Evolutionary conservation across 495 filamentous ascomycete species (phyloP).

Genomic region (Penicillium dipodomyicola): DNA sequence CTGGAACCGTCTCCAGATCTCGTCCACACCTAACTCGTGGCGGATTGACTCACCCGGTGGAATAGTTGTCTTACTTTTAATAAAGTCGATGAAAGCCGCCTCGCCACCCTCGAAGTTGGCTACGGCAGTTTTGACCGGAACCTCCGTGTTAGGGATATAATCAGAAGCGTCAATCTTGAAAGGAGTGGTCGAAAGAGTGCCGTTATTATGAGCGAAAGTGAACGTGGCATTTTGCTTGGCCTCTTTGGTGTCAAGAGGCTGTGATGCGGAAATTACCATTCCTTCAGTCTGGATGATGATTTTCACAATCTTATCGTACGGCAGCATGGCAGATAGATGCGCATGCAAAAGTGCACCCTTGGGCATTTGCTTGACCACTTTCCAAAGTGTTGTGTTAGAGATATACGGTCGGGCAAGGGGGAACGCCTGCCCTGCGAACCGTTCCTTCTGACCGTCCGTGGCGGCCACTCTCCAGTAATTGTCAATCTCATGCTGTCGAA

Average conservation of each 20-base stretch:
- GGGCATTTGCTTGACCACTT: constrained; percentile 16
- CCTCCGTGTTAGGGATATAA: too few species aligned
- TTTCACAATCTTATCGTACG: constrained; percentile 8
- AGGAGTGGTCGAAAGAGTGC: neutral
- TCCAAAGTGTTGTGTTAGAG: constrained; percentile 17
- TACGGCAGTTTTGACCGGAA: neutral
- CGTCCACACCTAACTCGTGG: neutral
- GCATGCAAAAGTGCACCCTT: constrained; percentile 26
- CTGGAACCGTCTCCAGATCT: neutral
- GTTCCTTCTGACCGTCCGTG: constrained; percentile 11
- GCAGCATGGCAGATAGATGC: constrained; percentile 23
- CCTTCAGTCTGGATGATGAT: constrained; percentile 16
- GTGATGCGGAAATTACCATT: constrained; percentile 20
- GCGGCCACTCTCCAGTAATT: constrained; percentile 19
- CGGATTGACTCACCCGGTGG: neutral
- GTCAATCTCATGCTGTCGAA: constrained; percentile 23
- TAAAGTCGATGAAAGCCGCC: neutral
- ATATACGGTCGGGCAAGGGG: constrained; percentile 17
- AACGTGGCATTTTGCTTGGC: constrained; percentile 15
- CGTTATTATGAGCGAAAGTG: constrained; percentile 2
- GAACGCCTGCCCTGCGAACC: constrained; percentile 22
- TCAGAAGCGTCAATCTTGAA: too few species aligned
- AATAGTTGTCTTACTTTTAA: neutral
- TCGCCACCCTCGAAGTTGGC: neutral
- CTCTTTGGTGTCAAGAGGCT: constrained; percentile 7